These are phyloP conservation scores for Besnoitia besnoiti DNA, from an alignment of 169 alveolate species.

Conservation along the genomic window DNA sequence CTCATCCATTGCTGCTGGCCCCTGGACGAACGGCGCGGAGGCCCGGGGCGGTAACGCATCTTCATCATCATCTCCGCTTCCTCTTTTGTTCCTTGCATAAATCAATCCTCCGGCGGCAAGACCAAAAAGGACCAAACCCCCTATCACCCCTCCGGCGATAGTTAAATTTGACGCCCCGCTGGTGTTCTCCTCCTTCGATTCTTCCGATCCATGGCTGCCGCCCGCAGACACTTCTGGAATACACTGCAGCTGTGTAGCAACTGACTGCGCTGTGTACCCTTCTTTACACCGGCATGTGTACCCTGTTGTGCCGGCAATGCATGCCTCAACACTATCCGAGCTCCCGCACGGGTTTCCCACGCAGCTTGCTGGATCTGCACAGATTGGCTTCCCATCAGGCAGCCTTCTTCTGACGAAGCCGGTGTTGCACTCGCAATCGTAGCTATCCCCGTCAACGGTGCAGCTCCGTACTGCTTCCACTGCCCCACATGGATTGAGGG, in stretches of 20 bases:
- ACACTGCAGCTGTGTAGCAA: not conserved
- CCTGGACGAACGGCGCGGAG: not conserved
- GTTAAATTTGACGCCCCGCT: not conserved
- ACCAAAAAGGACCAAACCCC: not conserved
- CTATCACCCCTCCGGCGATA: not conserved
- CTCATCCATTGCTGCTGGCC: not conserved
- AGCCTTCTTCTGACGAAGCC: not conserved
- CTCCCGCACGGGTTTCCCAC: constrained; percentile 20
- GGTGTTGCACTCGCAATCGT: constrained; percentile 3
- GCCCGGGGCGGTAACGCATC: not conserved
- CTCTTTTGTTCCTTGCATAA: not conserved
- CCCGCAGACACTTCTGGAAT: not conserved
- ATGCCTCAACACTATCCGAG: not conserved
- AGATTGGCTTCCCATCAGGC: constrained; percentile 4
- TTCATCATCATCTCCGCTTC: not conserved
- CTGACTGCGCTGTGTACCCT: not conserved
- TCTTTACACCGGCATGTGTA: constrained; percentile 10
- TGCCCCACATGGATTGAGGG: constrained; percentile 6
- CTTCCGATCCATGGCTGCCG: not conserved
- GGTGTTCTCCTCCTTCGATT: not conserved
- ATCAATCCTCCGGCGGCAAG: not conserved
- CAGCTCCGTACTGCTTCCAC: not conserved
- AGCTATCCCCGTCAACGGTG: not conserved
- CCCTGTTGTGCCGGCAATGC: not conserved
- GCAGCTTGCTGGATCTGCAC: constrained; percentile 25